Conservation (phyloP, 2,329 filamentous ascomycete genomes). For the Teratosphaeria pseudoeucalypti region DNA sequence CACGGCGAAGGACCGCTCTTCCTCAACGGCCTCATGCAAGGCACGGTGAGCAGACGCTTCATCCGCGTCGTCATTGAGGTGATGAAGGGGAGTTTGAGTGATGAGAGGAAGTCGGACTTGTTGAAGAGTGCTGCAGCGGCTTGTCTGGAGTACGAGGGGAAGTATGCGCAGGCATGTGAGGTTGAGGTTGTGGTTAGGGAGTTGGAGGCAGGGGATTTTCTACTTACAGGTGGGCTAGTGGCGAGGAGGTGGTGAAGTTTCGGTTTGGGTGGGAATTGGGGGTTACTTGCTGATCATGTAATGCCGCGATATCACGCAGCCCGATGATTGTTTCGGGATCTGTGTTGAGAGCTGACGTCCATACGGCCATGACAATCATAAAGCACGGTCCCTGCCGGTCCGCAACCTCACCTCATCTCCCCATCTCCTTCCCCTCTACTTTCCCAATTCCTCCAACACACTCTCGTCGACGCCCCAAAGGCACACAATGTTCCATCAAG, state of each 20-base stretch:
- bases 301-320: too few species aligned
- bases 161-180: background rate
- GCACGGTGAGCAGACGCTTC: background rate
- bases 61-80: background rate
- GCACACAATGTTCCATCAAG: background rate
- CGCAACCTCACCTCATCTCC: background rate
- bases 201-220: background rate
- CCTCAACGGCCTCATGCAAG: background rate
- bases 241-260: too few species aligned
- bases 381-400: background rate
- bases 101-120: background rate
- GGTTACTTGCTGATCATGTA: too few species aligned
- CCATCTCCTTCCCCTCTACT: background rate
- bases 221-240: too few species aligned
- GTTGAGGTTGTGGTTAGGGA: background rate
- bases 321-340: too few species aligned
- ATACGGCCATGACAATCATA: too few species aligned
- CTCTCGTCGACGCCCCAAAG: background rate
- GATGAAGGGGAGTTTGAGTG: background rate
- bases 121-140: background rate
- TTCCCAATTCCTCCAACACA: background rate
- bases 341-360: too few species aligned
- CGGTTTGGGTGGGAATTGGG: too few species aligned
- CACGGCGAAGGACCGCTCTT: background rate
- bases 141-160: background rate